phyloP scores from a whole-genome alignment of 176 grass and related monocot species.

The Elaeis guineensis region DNA sequence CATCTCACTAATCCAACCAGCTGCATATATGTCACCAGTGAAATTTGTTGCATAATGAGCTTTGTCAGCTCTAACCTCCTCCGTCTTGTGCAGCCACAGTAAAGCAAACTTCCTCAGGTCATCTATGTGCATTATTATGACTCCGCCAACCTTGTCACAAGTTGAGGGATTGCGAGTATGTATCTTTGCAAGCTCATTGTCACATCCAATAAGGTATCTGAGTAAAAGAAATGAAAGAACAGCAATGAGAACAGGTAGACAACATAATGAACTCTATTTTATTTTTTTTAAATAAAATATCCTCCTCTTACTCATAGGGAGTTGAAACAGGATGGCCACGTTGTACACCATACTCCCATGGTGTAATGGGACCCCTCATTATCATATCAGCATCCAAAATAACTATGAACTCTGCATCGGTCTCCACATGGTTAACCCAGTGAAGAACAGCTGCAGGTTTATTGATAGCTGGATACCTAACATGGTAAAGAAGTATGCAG shows the following conservation, averaged over 20 bases:
- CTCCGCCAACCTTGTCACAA: slow-evolving; percentile 97
- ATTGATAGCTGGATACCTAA: slow-evolving; percentile 96
- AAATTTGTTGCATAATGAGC: slow-evolving; percentile 91
- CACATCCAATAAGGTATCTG: slow-evolving; percentile 96
- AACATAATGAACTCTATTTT: slow-evolving; percentile 14
- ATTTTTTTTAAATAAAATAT: not conserved
- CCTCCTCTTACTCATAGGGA: slow-evolving; percentile 68
- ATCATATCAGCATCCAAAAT: slow-evolving; percentile 99
- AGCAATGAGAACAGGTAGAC: slow-evolving; percentile 13
- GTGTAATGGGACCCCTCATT: slow-evolving; percentile 88
- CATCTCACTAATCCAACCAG: slow-evolving; percentile 99
- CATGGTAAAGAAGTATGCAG: slow-evolving; percentile 4
- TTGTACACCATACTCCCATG: slow-evolving; percentile 94
- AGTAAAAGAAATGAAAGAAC: not conserved
- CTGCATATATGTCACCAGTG: slow-evolving; percentile 84
- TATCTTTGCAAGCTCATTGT: slow-evolving; percentile 87
- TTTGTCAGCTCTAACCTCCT: slow-evolving; percentile 90
- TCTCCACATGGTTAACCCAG: slow-evolving; percentile 87
- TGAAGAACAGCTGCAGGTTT: slow-evolving; percentile 95
- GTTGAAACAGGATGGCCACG: slow-evolving; percentile 87
- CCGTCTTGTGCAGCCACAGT: slow-evolving; percentile 89
- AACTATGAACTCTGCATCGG: slow-evolving; percentile 89
- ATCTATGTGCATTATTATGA: slow-evolving; percentile 99
- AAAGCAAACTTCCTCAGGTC: slow-evolving; percentile 78
- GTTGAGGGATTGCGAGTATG: slow-evolving; percentile 82